phyloP scores from a whole-genome alignment of 163 green algal species.

The Chloromonas sp. region DNA sequence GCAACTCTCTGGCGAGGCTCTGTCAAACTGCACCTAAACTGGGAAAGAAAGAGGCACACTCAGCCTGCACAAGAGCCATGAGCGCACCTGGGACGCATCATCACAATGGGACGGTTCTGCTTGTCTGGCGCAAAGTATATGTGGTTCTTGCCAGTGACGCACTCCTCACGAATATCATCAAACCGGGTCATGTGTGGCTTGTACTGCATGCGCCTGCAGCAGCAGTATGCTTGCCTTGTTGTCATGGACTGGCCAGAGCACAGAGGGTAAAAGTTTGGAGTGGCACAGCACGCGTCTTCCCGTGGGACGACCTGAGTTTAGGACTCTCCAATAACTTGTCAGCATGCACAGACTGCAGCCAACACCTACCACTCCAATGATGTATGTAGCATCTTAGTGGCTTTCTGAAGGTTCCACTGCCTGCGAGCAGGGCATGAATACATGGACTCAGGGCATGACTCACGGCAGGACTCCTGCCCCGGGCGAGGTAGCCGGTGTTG shows the following conservation, averaged over 20 bases:
- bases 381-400: conserved; percentile 52
- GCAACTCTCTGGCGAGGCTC: neutral
- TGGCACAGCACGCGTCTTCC: neutral
- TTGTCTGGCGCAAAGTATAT: conserved; percentile 46
- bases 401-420: conserved; percentile 53
- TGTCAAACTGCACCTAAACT: neutral
- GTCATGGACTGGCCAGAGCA: no score
- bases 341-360: neutral
- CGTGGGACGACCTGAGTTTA: no score
- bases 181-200: conserved; percentile 59
- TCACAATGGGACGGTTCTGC: conserved; percentile 55
- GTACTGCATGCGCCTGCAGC: conserved; percentile 56
- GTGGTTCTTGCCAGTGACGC: conserved; percentile 59
- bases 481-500: no score
- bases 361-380: conserved; percentile 52
- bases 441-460: no score
- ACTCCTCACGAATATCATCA: conserved; percentile 50
- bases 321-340: neutral
- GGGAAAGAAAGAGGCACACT: neutral
- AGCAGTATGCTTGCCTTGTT: neutral
- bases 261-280: neutral
- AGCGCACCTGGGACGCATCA: conserved; percentile 70
- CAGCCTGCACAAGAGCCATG: neutral
- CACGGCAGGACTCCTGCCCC: no score
- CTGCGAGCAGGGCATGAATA: conserved; percentile 6